Base-by-base conservation (phyloP, 768 basidiomycete species). In the Botryobasidium botryosum region DNA sequence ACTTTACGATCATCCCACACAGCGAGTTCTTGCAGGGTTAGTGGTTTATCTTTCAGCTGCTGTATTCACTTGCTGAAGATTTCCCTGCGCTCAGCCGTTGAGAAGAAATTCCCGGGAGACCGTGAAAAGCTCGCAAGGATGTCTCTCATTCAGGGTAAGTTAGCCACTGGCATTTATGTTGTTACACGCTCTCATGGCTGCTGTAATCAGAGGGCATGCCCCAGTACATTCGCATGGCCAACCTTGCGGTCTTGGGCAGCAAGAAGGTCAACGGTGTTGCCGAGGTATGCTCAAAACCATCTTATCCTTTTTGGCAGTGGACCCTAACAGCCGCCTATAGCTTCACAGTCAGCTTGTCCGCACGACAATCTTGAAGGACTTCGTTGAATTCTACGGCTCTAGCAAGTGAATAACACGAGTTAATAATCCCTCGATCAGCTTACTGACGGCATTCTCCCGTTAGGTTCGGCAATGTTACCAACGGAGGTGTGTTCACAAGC, bases 231-330 rank as follows among this genome's bases (percentile, higher is more conserved):
- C 71, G 86, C 50, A 90, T 90, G 84, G 86, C 88, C 6, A 78
- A 82, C 61, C 66, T 99, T 21, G 94, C 94, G 7, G 46, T 45
- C 38, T 28, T 47, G 28, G 46, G 60, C 6, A 82, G 79, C 55
- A 73, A 78, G 53, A 83, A 78, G 58, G 82, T 90, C 55, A 99
- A 99, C 54, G 92, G 94, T 56, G 94, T 97, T 12, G 92, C 94
- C 7, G 92, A 90, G 66, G 75, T 8, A 27, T 18, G 8, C 27
- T 12, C 18, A 42, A 7, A 2, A 21, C 27, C 18, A 42, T 42
- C 4, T 6, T n/a, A n/a, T n/a, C n/a, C n/a, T n/a, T n/a, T n/a
- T n/a, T n/a, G n/a, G n/a, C n/a, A n/a, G n/a, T n/a, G n/a, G n/a
- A n/a, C n/a, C n/a, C n/a, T n/a, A n/a, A n/a, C n/a, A n/a, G 20